These are phyloP conservation scores for Peniophora sp. DNA, from an alignment of 1,284 basidiomycete species.

Conservation along the genomic window DNA sequence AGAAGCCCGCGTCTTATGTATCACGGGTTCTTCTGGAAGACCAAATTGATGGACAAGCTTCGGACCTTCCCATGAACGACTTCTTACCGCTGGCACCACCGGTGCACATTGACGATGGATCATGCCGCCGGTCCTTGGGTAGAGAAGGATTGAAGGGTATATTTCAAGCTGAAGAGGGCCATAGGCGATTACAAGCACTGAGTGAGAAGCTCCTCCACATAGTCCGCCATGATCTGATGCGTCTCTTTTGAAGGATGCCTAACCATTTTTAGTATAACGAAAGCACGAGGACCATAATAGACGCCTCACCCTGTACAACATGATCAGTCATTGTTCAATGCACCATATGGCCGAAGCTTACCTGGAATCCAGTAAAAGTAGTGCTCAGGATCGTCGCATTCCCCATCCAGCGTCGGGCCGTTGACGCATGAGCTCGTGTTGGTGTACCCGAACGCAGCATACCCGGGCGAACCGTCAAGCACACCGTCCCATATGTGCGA, in stretches of 20 bases:
- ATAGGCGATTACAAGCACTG: constrained; percentile 15
- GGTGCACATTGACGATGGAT: background rate
- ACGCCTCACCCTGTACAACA: too few species aligned
- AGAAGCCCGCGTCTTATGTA: too few species aligned
- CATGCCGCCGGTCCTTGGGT: background rate
- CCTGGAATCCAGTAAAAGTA: constrained; percentile 44
- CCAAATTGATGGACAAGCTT: too few species aligned
- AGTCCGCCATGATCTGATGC: constrained; percentile 39
- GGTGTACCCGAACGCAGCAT: constrained; percentile 23
- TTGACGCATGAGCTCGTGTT: constrained; percentile 19
- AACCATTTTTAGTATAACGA: background rate
- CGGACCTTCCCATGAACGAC: too few species aligned
- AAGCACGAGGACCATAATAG: too few species aligned
- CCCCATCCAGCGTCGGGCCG: constrained; percentile 14
- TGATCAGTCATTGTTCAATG: background rate
- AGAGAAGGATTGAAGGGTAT: too few species aligned
- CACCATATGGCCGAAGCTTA: constrained; percentile 18
- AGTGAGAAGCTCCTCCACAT: constrained; percentile 32
- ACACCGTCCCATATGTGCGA: constrained; percentile 23
- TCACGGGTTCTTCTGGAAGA: too few species aligned
- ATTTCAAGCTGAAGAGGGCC: too few species aligned
- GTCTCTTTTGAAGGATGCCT: constrained; percentile 36
- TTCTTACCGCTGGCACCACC: background rate
- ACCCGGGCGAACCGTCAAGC: constrained; percentile 19
- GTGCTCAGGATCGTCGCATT: constrained; percentile 34